Evolutionary conservation across 306 rosid genomes (phyloP).

Genomic region (Dryas alaskensis): DNA sequence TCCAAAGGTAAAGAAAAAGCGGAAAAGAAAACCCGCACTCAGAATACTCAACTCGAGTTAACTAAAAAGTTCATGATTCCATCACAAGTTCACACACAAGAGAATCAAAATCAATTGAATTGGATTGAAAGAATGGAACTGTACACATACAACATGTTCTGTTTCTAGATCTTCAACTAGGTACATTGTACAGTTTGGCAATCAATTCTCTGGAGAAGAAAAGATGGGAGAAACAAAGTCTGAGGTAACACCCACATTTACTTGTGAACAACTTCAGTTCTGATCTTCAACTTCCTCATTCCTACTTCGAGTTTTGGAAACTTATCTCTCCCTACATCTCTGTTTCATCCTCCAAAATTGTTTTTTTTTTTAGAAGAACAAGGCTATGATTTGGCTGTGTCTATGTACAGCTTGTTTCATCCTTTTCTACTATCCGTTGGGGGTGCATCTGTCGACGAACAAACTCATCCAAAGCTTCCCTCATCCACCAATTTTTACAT

Average conservation of each 20-base stretch:
- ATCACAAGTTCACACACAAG: slow-evolving; percentile 7
- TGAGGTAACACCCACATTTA: neutral
- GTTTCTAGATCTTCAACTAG: slow-evolving; percentile 31
- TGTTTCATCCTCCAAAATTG: slow-evolving; percentile 16
- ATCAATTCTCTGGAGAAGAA: slow-evolving; percentile 14
- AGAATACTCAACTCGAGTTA: too few species aligned
- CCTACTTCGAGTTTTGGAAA: neutral
- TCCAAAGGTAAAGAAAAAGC: too few species aligned
- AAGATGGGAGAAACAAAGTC: slow-evolving; percentile 12
- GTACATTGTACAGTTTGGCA: slow-evolving; percentile 17
- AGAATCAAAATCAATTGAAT: slow-evolving; percentile 41
- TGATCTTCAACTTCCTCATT: neutral
- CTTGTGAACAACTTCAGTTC: neutral
- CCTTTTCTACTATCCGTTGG: slow-evolving; percentile 13
- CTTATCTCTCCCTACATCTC: slow-evolving; percentile 14
- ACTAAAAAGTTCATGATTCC: too few species aligned
- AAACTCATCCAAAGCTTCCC: slow-evolving; percentile 67
- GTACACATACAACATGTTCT: slow-evolving; percentile 24
- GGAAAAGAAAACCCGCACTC: too few species aligned
- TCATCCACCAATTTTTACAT: slow-evolving; percentile 91
- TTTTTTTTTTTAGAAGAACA: neutral
- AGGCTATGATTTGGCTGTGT: neutral
- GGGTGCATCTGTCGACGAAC: slow-evolving; percentile 39
- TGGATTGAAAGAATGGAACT: slow-evolving; percentile 46
- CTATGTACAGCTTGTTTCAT: slow-evolving; percentile 30